Evolutionary conservation across 345 rosid species (phyloP).

Genomic region (Rhodomyrtus tomentosa): DNA sequence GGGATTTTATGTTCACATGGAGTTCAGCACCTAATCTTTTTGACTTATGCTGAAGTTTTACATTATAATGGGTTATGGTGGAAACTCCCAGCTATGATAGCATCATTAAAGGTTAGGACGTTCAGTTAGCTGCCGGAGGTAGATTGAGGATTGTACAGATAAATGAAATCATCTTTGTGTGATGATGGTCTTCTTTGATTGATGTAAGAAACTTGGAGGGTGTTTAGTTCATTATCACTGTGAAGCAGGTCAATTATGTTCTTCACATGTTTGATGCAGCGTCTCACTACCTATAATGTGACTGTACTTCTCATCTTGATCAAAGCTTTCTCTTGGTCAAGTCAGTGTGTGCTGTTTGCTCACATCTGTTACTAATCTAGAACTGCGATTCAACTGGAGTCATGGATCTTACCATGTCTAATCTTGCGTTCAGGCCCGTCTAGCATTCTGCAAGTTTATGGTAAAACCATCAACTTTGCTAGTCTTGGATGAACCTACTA

Average conservation of each 20-base stretch:
- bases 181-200: not conserved
- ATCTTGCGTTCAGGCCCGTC: conserved; percentile 55
- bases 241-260: not conserved
- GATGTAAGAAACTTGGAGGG: not conserved
- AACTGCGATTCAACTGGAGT: not conserved
- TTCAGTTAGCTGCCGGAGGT: not conserved
- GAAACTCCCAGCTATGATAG: not conserved
- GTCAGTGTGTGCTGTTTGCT: not conserved
- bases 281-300: not conserved
- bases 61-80: not conserved
- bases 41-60: not conserved
- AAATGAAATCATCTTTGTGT: not conserved
- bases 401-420: not conserved
- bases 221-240: not conserved
- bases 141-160: not conserved
- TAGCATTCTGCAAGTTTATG: conserved; percentile 97
- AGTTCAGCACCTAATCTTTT: not conserved
- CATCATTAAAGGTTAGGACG: not conserved
- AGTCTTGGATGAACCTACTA: conserved; percentile 88
- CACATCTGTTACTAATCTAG: not conserved
- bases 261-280: not conserved
- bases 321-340: not conserved
- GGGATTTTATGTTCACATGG: not conserved
- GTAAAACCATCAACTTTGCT: conserved; percentile 81
- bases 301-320: not conserved